These are phyloP conservation scores for Sapria himalayana DNA, from an alignment of 345 rosid species.

Conservation along the genomic window DNA sequence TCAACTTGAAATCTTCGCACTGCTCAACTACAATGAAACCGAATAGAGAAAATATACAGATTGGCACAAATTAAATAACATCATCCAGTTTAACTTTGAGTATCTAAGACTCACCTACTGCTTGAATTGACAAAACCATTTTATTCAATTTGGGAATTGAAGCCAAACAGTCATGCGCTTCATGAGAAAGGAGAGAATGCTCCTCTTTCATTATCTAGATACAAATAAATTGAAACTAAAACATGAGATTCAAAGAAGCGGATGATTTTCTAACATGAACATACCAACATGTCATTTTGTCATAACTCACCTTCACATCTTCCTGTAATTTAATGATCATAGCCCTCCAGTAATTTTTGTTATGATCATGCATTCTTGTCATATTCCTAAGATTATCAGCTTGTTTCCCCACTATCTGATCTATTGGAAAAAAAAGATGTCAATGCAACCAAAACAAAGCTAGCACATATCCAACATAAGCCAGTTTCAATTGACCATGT, in stretches of 20 bases:
- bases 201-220: conserved; percentile 63
- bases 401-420: conserved; percentile 50
- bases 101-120: conserved; percentile 38
- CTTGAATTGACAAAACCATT: conserved; percentile 79
- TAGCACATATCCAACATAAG: too few relatives aligned
- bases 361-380: conserved; percentile 31
- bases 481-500: too few relatives aligned
- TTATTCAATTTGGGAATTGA: conserved; percentile 60
- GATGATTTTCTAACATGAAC: conserved; percentile 2
- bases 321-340: conserved; percentile 31
- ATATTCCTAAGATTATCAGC: conserved; percentile 36
- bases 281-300: conserved; percentile 3
- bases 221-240: conserved; percentile 1
- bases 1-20: conserved; percentile 74
- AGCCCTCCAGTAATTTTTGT: conserved; percentile 34
- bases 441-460: too few relatives aligned
- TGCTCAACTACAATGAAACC: conserved; percentile 56
- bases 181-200: conserved; percentile 49
- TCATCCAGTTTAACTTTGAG: too few relatives aligned
- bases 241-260: not conserved
- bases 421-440: conserved; percentile 15
- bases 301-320: conserved; percentile 34
- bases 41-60: too few relatives aligned
- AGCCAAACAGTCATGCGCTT: conserved; percentile 67
- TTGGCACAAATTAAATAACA: too few relatives aligned